Evolutionary conservation across 768 basidiomycete species (phyloP).

Genomic region (Kwoniella sp.): DNA sequence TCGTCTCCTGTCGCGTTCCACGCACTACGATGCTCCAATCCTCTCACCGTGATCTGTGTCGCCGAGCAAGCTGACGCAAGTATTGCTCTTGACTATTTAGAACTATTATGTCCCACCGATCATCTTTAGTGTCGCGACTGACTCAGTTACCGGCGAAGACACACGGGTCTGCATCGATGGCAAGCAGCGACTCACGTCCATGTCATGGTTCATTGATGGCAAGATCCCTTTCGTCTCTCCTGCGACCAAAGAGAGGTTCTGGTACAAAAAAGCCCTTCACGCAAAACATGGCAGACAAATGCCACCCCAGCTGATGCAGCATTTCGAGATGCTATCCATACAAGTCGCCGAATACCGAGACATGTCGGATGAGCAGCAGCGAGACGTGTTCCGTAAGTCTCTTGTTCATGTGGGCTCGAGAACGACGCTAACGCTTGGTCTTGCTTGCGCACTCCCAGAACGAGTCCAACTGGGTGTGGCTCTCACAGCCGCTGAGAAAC

Average conservation of each 20-base stretch:
- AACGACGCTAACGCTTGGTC: background rate
- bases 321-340: conserved; percentile 39
- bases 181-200: conserved; percentile 48
- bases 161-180: conserved; percentile 45
- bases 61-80: background rate
- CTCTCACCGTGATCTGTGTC: no score
- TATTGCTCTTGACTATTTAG: conserved; percentile 15
- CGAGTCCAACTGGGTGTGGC: conserved; percentile 79
- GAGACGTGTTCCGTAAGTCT: conserved; percentile 64
- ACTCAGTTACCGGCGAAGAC: conserved; percentile 16
- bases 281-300: conserved; percentile 23
- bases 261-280: conserved; percentile 17
- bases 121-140: conserved; percentile 31
- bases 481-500: conserved; percentile 75
- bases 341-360: conserved; percentile 66
- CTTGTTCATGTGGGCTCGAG: background rate
- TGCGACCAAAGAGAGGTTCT: conserved; percentile 32
- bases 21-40: background rate
- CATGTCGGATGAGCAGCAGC: conserved; percentile 64
- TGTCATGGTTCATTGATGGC: conserved; percentile 42
- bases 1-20: no score
- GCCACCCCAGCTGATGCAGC: conserved; percentile 29
- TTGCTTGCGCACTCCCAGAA: conserved; percentile 21
- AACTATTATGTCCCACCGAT: conserved; percentile 49
- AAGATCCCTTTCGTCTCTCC: conserved; percentile 42